Base-by-base conservation (phyloP, 352 stramenopile species). In the Globisporangium viniferum region DNA sequence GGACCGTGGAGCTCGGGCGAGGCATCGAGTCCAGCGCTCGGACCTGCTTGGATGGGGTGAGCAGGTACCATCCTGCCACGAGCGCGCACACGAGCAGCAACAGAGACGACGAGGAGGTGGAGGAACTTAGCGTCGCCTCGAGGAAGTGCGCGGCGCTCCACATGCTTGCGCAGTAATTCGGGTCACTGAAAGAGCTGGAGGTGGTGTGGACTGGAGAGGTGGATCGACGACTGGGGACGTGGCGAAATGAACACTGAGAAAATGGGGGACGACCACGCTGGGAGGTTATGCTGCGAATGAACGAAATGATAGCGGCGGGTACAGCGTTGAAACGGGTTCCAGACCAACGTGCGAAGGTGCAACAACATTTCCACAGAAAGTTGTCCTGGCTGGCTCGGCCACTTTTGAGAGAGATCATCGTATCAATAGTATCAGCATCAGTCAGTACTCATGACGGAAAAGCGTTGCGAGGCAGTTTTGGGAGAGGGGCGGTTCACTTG, bases 1-100 rank as follows among this genome's bases (percentile, higher is more conserved):
- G 79, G 5, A 88, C 69, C 20, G 78, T 84, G 9, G 69, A 79
- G 22, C 18, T 12, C 35, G 80, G 78, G 6, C 76, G 75, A 12
- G 74, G 59, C 14, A 86, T 70, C 20, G 62, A 55, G 8, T 27
- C 53, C 15, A 84, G 39, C 2, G 72, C 73, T 51, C 69, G 72
- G 6, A 64, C 8, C 51, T 79, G 76, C 54, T 73, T 69, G 35
- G 54, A 75, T 2, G 71, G 73, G 33, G 61, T 54, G 44, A 74
- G 14, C 31, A 72, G 61, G 5, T 71, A 69, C 68, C 76, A 72
- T 24, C 66, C 66, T n/a, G 59, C 39, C 0, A 48, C 53, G 24
- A 71, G 48, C 10, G 49, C 49, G 18, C 66, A 53, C 15, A 66
- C 15, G 10, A 85, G 60, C 20, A 74, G 44, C 39, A 68, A 54